Evolutionary conservation across 108 stramenopile genomes (phyloP).

Genomic region (Cyclotella atomus): DNA sequence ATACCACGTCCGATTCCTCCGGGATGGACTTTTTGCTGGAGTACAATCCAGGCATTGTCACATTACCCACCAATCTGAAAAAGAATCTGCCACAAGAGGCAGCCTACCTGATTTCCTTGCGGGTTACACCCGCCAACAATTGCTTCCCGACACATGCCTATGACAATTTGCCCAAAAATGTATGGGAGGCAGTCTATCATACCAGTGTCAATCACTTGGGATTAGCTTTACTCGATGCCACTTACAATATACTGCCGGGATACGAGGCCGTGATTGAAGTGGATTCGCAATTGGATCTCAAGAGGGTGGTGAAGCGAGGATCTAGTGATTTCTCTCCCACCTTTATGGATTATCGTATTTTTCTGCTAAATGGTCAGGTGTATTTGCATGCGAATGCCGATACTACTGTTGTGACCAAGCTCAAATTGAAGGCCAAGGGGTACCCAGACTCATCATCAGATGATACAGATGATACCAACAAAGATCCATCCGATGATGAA

Average conservation of each 20-base stretch:
- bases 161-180: constrained; percentile 8
- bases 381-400: constrained; percentile 42
- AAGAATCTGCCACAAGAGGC: constrained; percentile 32
- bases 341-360: constrained; percentile 49
- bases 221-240: constrained; percentile 34
- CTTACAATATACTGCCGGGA: constrained; percentile 31
- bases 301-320: constrained; percentile 1
- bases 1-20: constrained; percentile 1
- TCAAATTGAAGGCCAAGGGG: constrained; percentile 28
- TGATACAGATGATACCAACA: not conserved
- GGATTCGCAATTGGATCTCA: constrained; percentile 31
- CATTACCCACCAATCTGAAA: constrained; percentile 19
- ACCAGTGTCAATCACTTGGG: constrained; percentile 42
- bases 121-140: constrained; percentile 52
- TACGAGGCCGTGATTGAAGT: constrained; percentile 44
- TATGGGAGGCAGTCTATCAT: constrained; percentile 39
- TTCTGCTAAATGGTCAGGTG: constrained; percentile 34
- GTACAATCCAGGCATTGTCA: constrained; percentile 50
- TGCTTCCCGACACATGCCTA: constrained; percentile 36
- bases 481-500: constrained; percentile 1
- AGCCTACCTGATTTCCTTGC: constrained; percentile 37
- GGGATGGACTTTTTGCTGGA: constrained; percentile 35
- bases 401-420: constrained; percentile 24
- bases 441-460: not conserved
- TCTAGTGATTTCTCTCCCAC: constrained; percentile 2